Evolutionary conservation across 1,284 basidiomycete genomes (phyloP), one percentile per base, ranked within the genome.

Genomic region (Trichosporon sp.): DNA sequence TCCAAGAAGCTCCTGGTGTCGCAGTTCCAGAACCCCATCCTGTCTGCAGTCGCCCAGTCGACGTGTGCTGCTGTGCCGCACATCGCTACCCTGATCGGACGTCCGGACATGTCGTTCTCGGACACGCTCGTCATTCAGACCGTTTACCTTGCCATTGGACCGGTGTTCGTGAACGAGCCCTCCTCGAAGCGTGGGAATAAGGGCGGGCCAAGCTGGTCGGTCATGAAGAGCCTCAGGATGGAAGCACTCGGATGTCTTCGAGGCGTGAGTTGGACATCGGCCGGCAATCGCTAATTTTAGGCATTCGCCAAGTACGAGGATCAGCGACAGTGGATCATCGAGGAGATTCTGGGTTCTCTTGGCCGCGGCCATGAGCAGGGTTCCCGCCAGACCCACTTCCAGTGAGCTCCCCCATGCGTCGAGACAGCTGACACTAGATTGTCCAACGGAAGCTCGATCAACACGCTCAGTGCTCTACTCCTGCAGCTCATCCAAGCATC

Each of bases 401-500:
- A 91, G 92, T 94, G 66, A 66, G 89, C 68, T 37, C 8, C 38
- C 1, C 12, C 59, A 12, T 40, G 7, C 59, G 4, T 35, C 26
- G 12, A 26, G 26, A 26, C 26, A 32, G 51, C 63, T 66, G 19
- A 59, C 40, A 8, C 59, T 74, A 85, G 85, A 32, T 76, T 88
- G 1, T 76, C 83, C 0, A 85, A 85, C 67, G 86, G 86, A 4
- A 78, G 90, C 14, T 91, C 93, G 0, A 97, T 99, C 72, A 90
- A 94, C 72, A 95, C 94, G 1, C 91, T 96, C 26, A 96, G 92
- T 2, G 96, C 96, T 0, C 86, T 99, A 1, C 86, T 99, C 6
- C 86, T 99, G 21, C 96, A 98, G 78, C 90, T 99, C n/a, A 91
- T 98, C 0, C 96, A 99, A 79, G 95, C 95, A 0, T 94, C 92